Evolutionary conservation across 495 filamentous ascomycete species (phyloP), one percentile per base, ranked within the genome.

Genomic region (Xylaria intraflava): DNA sequence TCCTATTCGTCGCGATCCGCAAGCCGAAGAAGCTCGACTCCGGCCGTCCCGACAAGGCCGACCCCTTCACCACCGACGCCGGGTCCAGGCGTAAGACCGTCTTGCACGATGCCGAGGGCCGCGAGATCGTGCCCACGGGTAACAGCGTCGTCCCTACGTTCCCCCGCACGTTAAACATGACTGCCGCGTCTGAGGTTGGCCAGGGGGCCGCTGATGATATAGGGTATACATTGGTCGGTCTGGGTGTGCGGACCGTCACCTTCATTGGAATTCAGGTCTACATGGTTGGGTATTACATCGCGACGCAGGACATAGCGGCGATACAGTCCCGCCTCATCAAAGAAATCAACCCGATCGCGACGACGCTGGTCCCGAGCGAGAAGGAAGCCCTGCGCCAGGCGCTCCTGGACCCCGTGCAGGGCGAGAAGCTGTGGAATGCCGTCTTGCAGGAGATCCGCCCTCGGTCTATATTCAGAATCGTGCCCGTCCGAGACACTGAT

Each of bases 231-330:
- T 79, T 96, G 0, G 75, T 96, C 6, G 93, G 93, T 0, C 74
- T 95, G 35, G 93, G 93, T 8, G 80, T 92, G 46, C 82, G 93
- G 47, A 92, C 86, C 7, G 93, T 98, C 17, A 90, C 84, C 33
- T 95, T 96, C 64, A 66, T 98, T 38, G 71, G 80, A n/a, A 87
- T 98, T 23, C 83, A 95, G 65, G 93, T 98, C 50, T 98, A 98
- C 73, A 87, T 96, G 14, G 87, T 95, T 0, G 93, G 93, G 6
- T 72, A 93, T 56, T 98, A 98, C 69, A 76, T 96, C 23, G 87
- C 87, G 19, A 90, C 83, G 3, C 68, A 81, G 31, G 89, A 95
- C 61, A 83, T 97, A 51, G 75, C 74, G 4, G 71, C 74, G 2
- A 57, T 79, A 29, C 75, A 80, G 54, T 66, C 59, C 47, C 66